These are phyloP conservation scores for Eimeria sp. DNA, from an alignment of 169 alveolate species.

Conservation along the genomic window DNA sequence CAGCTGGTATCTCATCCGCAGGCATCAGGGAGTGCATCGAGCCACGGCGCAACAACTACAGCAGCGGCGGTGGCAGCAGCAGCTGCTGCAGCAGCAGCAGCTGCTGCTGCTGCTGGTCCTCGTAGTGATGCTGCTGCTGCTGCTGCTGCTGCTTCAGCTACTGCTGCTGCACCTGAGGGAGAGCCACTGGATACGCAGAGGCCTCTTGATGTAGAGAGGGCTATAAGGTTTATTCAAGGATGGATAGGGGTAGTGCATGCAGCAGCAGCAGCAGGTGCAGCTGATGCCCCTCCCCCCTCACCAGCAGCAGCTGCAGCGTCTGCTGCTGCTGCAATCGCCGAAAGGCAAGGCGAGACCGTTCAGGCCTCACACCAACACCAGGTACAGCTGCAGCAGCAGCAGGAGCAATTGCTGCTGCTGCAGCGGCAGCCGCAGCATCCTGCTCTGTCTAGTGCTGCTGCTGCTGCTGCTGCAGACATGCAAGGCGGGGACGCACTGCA, in stretches of 20 bases:
- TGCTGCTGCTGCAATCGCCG: not conserved
- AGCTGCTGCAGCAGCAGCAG: too few species aligned
- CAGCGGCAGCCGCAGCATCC: conserved; percentile 20
- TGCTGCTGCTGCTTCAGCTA: too few species aligned
- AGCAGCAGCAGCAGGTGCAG: too few species aligned
- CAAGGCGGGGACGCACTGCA: not conserved
- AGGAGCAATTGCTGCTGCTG: not conserved
- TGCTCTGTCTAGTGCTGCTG: not conserved
- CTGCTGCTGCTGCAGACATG: not conserved
- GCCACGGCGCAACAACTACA: too few species aligned
- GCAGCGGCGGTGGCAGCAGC: too few species aligned
- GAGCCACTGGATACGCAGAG: not conserved
- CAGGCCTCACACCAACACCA: conserved; percentile 1
- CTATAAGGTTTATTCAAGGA: not conserved
- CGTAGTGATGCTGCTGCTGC: too few species aligned
- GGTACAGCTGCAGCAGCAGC: conserved; percentile 17
- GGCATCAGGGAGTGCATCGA: too few species aligned
- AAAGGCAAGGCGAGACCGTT: not conserved
- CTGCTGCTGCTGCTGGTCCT: too few species aligned
- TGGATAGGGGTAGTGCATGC: conserved; percentile 12
- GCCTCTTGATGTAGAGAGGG: not conserved
- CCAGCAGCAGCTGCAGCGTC: conserved; percentile 17
- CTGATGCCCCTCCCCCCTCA: not conserved
- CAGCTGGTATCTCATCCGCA: too few species aligned
- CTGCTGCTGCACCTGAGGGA: not conserved